Evolutionary conservation across 257 asterid genomes (phyloP).

Genomic region (Leonotis leonurus): DNA sequence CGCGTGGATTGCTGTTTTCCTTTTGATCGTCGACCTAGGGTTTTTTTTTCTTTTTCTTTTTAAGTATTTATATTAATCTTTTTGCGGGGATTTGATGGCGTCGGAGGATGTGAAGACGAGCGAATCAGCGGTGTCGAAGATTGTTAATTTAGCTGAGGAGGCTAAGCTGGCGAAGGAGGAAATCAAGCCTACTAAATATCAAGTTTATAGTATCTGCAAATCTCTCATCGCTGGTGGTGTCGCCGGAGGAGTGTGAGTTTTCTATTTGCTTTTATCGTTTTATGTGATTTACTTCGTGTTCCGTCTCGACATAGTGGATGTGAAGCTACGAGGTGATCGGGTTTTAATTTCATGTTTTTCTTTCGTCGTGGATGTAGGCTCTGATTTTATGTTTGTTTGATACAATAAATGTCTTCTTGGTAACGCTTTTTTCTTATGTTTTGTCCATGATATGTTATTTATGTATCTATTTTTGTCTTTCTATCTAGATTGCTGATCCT

Average conservation of each 20-base stretch:
- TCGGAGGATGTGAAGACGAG: constrained; percentile 91
- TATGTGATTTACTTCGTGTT: too few relatives aligned
- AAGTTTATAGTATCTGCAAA: constrained; percentile 67
- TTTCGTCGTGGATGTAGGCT: neutral
- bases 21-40: constrained; percentile 22
- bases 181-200: constrained; percentile 60
- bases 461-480: neutral
- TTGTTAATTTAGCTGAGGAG: constrained; percentile 90
- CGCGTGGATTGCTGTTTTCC: neutral
- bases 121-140: constrained; percentile 85
- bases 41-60: neutral
- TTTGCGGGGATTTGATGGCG: constrained; percentile 50
- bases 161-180: constrained; percentile 90
- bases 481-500: neutral
- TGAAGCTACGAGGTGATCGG: neutral
- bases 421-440: neutral
- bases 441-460: neutral
- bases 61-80: neutral
- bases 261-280: neutral
- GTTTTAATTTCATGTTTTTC: neutral
- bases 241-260: constrained; percentile 92
- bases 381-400: constrained; percentile 3
- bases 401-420: neutral
- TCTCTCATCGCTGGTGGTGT: constrained; percentile 95
- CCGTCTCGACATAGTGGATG: too few relatives aligned